phyloP scores from a whole-genome alignment of 768 basidiomycete genomes.

The Russula earlei region DNA sequence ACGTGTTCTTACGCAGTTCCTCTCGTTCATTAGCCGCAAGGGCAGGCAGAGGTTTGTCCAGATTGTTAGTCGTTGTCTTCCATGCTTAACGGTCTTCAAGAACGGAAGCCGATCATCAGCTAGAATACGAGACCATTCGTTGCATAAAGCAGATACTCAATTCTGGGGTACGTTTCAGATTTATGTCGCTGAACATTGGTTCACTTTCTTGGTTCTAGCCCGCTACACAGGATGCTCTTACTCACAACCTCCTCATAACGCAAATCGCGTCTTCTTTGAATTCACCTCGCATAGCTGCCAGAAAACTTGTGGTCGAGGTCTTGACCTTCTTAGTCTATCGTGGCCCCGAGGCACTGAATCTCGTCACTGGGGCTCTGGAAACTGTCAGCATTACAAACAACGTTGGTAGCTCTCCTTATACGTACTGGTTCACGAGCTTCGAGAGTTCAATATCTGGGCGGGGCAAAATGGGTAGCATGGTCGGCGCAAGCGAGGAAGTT shows the following conservation, averaged over 20 bases:
- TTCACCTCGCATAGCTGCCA: slow-evolving; percentile 67
- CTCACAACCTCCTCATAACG: slow-evolving; percentile 61
- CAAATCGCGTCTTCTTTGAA: slow-evolving; percentile 78
- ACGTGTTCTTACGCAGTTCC: slow-evolving; percentile 70
- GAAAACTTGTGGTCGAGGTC: slow-evolving; percentile 72
- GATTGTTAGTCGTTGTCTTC: not conserved
- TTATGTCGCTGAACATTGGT: not conserved
- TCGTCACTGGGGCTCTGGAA: slow-evolving; percentile 71
- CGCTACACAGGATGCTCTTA: slow-evolving; percentile 63
- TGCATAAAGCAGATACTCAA: slow-evolving; percentile 81
- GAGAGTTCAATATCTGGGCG: slow-evolving; percentile 69
- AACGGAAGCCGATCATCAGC: slow-evolving; percentile 49
- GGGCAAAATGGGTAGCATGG: slow-evolving; percentile 90
- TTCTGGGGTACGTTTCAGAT: slow-evolving; percentile 35
- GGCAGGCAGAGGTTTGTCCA: slow-evolving; percentile 45
- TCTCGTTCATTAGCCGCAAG: slow-evolving; percentile 69
- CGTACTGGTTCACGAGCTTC: slow-evolving; percentile 84
- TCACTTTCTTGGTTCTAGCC: slow-evolving; percentile 16
- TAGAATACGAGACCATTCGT: slow-evolving; percentile 87
- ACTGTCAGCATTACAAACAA: slow-evolving; percentile 57
- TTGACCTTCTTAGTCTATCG: slow-evolving; percentile 64
- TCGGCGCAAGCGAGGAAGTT: slow-evolving; percentile 91
- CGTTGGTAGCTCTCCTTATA: slow-evolving; percentile 53
- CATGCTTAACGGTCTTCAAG: slow-evolving; percentile 26
- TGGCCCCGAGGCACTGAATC: slow-evolving; percentile 46